Base-by-base conservation (phyloP, 164 flowering plant genomes). In the Magnolia officinalis region DNA sequence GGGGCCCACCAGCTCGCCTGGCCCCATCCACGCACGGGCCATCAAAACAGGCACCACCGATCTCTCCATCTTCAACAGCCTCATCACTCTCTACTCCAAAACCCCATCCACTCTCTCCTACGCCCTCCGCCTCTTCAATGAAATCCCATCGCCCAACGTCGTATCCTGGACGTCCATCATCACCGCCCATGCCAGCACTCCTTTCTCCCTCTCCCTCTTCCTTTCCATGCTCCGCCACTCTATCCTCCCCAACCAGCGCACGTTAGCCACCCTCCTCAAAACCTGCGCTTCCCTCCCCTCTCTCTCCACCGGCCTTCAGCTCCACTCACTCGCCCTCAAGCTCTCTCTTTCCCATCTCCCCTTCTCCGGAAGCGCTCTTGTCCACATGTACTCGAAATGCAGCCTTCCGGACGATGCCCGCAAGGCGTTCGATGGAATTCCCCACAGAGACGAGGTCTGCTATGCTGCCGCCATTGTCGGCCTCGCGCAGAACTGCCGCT, bases 131-230 rank as follows among this genome's bases (percentile, higher is more conserved):
- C 73, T 87, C 78, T 87, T 90, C 85, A 64, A 70, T 72, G 84
- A 82, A 61, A 85, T 90, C 83, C 84, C 87, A 3, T 80, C 78
- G 1, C 97, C 93, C 61, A 85, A 86, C 82, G 82, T 88, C 51
- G 95, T 88, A 73, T 86, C 97, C 74, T 92, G 95, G 95, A 88
- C 97, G 1, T 76, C 94, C 68, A 84, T 90, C 70, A 87, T 91
- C 81, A 86, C 92, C 19, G 88, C 85, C 24, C 80, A 82, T 77
- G 71, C 88, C 81, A 58, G 67, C 78, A 65, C 90, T 71, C 65
- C 75, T 2, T 70, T 67, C 69, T 71, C 93, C 76, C 81, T 89
- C 72, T 80, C 16, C 75, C 86, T 84, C 79, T 91, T 91, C 84
- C 64, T 86, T 51, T 85, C 93, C 82, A 90, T 92, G 95, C 90